Base-by-base conservation (phyloP, 2,329 filamentous ascomycete genomes). In the Cyclaneusma minus region DNA sequence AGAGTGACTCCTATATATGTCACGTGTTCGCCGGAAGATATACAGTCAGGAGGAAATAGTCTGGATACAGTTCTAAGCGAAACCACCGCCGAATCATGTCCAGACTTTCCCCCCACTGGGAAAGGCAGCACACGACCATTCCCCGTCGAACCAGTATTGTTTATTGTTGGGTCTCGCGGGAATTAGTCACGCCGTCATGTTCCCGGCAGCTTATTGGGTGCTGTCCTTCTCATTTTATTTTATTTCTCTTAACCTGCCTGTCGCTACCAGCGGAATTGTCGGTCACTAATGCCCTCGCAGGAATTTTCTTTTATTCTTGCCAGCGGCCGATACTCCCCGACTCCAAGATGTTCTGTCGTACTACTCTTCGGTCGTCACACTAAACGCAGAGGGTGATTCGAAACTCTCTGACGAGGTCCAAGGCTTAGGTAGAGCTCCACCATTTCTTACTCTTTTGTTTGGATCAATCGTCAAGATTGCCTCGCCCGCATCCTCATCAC, bases 351-450 rank as follows among this genome's bases (percentile, higher is more conserved):
- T 94, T 29, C 62, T 94, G 41, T 85, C 82, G 27, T 95, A 91
- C 55, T 98, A 93, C 54, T 76, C 80, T 31, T 78, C 83, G 25
- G 81, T 87, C 40, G 74, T 91, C 47, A 84, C 80, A 52, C 64
- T 98, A 49, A 93, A 82, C 45, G 64, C 83, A 34, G 89, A 98
- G 63, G 89, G 89, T 51, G 89, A 95, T 58, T 89, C 89, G 40
- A 66, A 81, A 44, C 75, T 95, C 44, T 82, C 76, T 59, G 85
- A 92, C 58, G 83, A 93, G 50, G 78, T 76, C 49, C 71, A 92
- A 64, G 81, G 85, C 58, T 63, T 92, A 85, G 87, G 87, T 93
- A 94, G 66, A 70, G 64, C 63, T 51, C 46, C 55, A 47, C 73
- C 69, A 57, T 66, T 84, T 68, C 58, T 76, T 52, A 64, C 69